Conservation (phyloP, 495 filamentous ascomycete genomes). For the Penicillium malachiteum region DNA sequence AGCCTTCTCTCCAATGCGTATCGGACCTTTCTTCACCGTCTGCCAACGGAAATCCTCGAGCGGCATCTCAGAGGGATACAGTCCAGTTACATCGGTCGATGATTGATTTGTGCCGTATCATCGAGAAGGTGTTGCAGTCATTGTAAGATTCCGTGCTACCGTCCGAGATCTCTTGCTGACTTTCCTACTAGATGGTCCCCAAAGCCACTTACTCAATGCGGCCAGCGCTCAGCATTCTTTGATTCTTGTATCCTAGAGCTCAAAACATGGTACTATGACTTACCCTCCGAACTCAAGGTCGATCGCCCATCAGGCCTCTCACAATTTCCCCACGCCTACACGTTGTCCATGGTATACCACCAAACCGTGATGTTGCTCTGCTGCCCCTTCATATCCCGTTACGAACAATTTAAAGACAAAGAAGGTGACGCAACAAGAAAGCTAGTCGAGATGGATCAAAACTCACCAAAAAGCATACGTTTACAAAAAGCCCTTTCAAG, state of each 20-base stretch:
- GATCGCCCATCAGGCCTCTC: constrained; percentile 14
- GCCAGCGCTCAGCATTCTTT: constrained; percentile 23
- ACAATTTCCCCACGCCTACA: constrained; percentile 27
- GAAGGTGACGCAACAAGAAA: neutral
- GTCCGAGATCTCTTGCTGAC: neutral
- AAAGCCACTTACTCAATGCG: constrained; percentile 19
- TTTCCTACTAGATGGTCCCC: constrained; percentile 23
- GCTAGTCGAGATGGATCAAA: neutral
- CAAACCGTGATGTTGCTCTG: constrained; percentile 24
- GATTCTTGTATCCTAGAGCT: constrained; percentile 28
- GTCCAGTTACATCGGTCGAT: constrained; percentile 23
- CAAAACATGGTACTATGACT: constrained; percentile 30
- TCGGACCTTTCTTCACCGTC: constrained; percentile 14
- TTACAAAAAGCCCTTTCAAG: constrained; percentile 9
- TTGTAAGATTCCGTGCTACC: constrained; percentile 15
- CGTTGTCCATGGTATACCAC: constrained; percentile 32
- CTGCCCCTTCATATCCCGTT: constrained; percentile 19
- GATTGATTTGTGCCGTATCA: constrained; percentile 28
- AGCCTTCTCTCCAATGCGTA: constrained; percentile 21
- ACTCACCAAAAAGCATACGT: neutral
- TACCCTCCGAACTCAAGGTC: constrained; percentile 21
- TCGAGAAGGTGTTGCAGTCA: constrained; percentile 28
- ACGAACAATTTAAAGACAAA: neutral
- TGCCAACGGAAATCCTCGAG: constrained; percentile 16
- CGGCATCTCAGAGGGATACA: constrained; percentile 17